Evolutionary conservation across 2,329 filamentous ascomycete species (phyloP), one percentile per base, ranked within the genome.

Genomic region (Phialemoniopsis sp.): DNA sequence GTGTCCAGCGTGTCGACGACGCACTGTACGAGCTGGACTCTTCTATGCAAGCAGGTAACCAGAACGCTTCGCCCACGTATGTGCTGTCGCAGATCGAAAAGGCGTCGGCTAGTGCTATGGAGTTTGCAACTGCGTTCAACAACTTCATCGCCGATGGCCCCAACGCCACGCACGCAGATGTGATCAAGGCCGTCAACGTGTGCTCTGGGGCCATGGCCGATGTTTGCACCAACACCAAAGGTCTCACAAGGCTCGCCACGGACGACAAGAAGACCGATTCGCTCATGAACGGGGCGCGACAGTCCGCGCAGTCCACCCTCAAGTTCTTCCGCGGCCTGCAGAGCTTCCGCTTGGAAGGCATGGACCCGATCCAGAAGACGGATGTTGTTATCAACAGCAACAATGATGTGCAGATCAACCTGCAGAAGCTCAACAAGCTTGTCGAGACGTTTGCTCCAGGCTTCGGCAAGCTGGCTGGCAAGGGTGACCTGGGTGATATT

Each of bases 361-460:
- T 97, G 61, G 90, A 95, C 49, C 80, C 88, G 13, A 74, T 94
- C 47, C 87, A 95, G 61, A 95, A 95, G 79, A 94, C 89, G 3
- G 91, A 97, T 46, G 89, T 97, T 28, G 91, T 98, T 40, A 94
- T 98, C 68, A 94, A 93, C 67, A 91, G 87, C 72, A 97, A 95
- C 64, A 88, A 94, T 48, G 93, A 98, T 49, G 90, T 97, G 9
- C 88, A 96, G 60, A 85, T 94, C 64, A 89, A 94, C 51, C 73
- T 98, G 38, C 91, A 97, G 67, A 87, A 86, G 57, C 76, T 98
- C 48, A 95, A 89, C 62, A 96, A 95, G 69, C 72, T 95, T 36
- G 89, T 91, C 2, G 93, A 98, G 59, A 78, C 84, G 0, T 95
- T 97, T 54, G 88, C 90, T 3, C 91, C 91, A 1, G 90, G 88